Evolutionary conservation across 75 land plant genomes (phyloP).

Genomic region (Larix kaempferi): DNA sequence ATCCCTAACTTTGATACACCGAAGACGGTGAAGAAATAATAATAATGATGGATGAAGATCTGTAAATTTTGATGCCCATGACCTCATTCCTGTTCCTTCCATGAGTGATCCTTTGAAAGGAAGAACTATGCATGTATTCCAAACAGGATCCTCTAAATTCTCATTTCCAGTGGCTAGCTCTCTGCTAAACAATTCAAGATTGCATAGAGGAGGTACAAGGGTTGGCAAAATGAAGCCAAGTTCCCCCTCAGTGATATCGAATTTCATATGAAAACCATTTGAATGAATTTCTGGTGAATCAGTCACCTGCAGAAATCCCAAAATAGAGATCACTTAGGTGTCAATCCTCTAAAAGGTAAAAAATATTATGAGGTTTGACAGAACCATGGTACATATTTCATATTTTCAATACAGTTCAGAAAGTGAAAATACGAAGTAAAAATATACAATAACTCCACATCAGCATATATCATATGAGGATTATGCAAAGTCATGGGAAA

Average conservation of each 20-base stretch:
- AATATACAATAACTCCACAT: neutral
- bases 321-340: neutral
- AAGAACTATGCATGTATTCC: slow-evolving; percentile 92
- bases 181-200: slow-evolving; percentile 20
- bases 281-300: slow-evolving; percentile 97
- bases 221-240: slow-evolving; percentile 97
- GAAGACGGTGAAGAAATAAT: slow-evolving; percentile 77
- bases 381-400: neutral
- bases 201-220: slow-evolving; percentile 36
- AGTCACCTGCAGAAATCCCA: slow-evolving; percentile 56
- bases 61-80: slow-evolving; percentile 55
- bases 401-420: neutral
- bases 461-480: neutral
- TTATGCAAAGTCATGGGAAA: neutral
- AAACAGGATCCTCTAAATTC: slow-evolving; percentile 17
- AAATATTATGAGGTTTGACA: neutral
- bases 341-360: neutral
- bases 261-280: slow-evolving; percentile 96
- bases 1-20: slow-evolving; percentile 66
- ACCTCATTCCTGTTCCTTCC: slow-evolving; percentile 40
- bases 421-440: neutral
- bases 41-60: slow-evolving; percentile 92
- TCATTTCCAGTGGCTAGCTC: slow-evolving; percentile 23
- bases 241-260: slow-evolving; percentile 85
- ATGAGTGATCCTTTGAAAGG: slow-evolving; percentile 56